Conservation (phyloP, 108 stramenopile species). For the Pseudonitzschia multiseries region DNA sequence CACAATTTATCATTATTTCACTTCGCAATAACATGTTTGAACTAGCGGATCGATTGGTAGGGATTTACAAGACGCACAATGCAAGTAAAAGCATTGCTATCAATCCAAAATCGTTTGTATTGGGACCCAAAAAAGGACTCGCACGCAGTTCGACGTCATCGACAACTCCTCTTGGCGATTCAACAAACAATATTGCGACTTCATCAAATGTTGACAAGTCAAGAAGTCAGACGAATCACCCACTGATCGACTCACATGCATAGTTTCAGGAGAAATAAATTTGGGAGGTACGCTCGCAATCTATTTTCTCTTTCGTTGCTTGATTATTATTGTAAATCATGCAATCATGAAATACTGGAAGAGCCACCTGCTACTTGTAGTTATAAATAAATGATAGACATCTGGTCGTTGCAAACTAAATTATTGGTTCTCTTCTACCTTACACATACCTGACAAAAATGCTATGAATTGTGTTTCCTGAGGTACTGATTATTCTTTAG, state of each 20-base stretch:
- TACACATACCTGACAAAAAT: too few relatives aligned
- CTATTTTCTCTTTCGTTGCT: too few relatives aligned
- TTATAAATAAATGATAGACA: too few relatives aligned
- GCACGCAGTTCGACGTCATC: neutral
- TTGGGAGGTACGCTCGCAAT: too few relatives aligned
- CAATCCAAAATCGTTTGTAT: slow-evolving; percentile 56
- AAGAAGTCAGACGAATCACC: neutral
- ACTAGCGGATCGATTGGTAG: slow-evolving; percentile 96
- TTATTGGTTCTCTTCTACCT: too few relatives aligned
- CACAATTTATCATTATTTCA: slow-evolving; percentile 98
- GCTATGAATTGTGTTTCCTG: too few relatives aligned
- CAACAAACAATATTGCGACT: neutral
- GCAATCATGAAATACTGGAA: too few relatives aligned
- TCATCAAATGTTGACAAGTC: neutral
- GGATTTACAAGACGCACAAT: slow-evolving; percentile 98
- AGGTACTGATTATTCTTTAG: too few relatives aligned
- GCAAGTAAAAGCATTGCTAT: slow-evolving; percentile 97
- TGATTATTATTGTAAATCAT: too few relatives aligned
- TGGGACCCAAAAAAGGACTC: neutral
- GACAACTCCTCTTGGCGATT: neutral
- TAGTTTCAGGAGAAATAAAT: too few relatives aligned
- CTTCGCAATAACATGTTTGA: slow-evolving; percentile 99
- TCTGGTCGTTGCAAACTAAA: too few relatives aligned
- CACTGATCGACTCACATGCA: neutral
- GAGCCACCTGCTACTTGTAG: too few relatives aligned